Percentiles rank a stretch among this genome's conserved stretches.
phyloP scores from a whole-genome alignment of 495 filamentous ascomycete genomes.

The Chaetomium cochliodes region DNA sequence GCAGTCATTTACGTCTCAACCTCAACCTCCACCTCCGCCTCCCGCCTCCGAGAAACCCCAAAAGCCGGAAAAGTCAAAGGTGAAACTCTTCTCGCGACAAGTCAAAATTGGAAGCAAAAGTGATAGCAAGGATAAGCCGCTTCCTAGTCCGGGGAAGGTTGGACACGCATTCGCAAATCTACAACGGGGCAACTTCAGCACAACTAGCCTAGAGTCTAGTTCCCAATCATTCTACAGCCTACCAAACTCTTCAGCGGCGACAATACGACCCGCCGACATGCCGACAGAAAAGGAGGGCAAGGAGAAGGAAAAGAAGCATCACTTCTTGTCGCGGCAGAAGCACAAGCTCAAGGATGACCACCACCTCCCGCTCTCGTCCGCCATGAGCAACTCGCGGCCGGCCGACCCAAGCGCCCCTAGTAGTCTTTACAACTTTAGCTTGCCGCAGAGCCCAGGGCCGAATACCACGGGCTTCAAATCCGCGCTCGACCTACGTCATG shows the following conservation, averaged over 20 bases:
- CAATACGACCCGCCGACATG: slow-evolving; percentile 58
- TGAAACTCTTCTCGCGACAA: slow-evolving; percentile 87
- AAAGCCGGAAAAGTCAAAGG: slow-evolving; percentile 79
- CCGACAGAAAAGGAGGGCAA: slow-evolving; percentile 35
- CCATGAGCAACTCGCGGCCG: slow-evolving; percentile 83
- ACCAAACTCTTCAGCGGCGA: slow-evolving; percentile 80
- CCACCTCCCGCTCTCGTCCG: slow-evolving; percentile 80
- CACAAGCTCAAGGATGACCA: slow-evolving; percentile 84
- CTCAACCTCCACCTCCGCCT: slow-evolving; percentile 37
- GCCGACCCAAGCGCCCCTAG: slow-evolving; percentile 80
- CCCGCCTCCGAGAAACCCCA: slow-evolving; percentile 61
- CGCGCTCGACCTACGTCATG: slow-evolving; percentile 82
- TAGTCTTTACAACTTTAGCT: slow-evolving; percentile 70
- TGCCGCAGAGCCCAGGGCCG: slow-evolving; percentile 71
- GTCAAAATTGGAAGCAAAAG: slow-evolving; percentile 76
- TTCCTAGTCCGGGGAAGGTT: slow-evolving; percentile 82
- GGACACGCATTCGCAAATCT: slow-evolving; percentile 59
- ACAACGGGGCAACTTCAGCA: slow-evolving; percentile 70
- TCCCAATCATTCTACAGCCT: slow-evolving; percentile 75
- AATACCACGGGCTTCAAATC: slow-evolving; percentile 71
- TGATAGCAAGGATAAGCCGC: slow-evolving; percentile 65
- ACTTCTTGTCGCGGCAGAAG: slow-evolving; percentile 90
- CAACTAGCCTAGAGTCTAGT: slow-evolving; percentile 71
- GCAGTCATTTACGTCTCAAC: slow-evolving; percentile 28
- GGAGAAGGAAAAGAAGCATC: slow-evolving; percentile 71